phyloP scores from a whole-genome alignment of 176 grass and related monocot genomes.

The Luzula sylvatica region DNA sequence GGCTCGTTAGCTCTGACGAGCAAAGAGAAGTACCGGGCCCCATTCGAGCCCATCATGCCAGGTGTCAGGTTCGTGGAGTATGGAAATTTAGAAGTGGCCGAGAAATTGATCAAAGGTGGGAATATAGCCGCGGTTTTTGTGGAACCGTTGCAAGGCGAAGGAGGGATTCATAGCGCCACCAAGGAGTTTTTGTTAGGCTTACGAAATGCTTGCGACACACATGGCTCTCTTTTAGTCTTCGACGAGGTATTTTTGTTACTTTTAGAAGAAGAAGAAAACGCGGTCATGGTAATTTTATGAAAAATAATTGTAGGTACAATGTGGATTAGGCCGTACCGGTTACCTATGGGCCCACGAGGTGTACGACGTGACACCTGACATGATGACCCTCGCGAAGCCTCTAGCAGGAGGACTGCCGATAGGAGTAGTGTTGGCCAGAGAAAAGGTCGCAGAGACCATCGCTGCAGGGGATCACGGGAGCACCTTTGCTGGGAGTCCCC shows the following conservation, averaged over 20 bases:
- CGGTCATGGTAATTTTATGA: too few relatives aligned
- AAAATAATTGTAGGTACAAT: slow-evolving; percentile 65
- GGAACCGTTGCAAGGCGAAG: slow-evolving; percentile 76
- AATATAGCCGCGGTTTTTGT: slow-evolving; percentile 77
- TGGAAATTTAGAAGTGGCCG: slow-evolving; percentile 45
- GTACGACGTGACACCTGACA: slow-evolving; percentile 45
- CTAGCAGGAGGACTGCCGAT: slow-evolving; percentile 66
- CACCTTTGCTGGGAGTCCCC: slow-evolving; percentile 53
- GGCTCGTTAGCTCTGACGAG: slow-evolving; percentile 74
- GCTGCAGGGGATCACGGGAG: slow-evolving; percentile 59
- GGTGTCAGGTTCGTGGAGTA: slow-evolving; percentile 56
- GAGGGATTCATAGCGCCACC: slow-evolving; percentile 71
- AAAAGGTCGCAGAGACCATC: slow-evolving; percentile 63
- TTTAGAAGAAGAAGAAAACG: too few relatives aligned
- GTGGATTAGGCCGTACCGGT: slow-evolving; percentile 69
- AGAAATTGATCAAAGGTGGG: slow-evolving; percentile 35
- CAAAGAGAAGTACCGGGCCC: slow-evolving; percentile 61
- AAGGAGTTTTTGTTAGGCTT: slow-evolving; percentile 64
- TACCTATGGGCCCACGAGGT: slow-evolving; percentile 68
- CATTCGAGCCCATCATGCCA: slow-evolving; percentile 70
- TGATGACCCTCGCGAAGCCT: slow-evolving; percentile 87
- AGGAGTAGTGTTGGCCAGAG: slow-evolving; percentile 43
- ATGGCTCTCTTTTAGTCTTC: slow-evolving; percentile 63
- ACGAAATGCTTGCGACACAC: slow-evolving; percentile 52
- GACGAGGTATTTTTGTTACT: slow-evolving; percentile 54